Conservation (phyloP, 2,329 filamentous ascomycete genomes). For the Leptodontidium sp. region DNA sequence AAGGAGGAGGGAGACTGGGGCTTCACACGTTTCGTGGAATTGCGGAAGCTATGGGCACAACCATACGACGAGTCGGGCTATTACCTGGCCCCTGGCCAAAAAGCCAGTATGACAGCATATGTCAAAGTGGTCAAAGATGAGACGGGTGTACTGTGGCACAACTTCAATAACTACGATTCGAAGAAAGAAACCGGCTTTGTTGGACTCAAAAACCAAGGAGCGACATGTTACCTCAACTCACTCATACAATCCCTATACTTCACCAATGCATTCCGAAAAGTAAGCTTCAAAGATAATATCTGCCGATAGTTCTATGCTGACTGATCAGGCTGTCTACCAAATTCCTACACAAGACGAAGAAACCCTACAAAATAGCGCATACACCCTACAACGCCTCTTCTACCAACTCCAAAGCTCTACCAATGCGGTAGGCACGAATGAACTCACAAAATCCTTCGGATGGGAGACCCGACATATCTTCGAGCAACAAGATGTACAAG, state of each 20-base stretch:
- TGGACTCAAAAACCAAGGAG: constrained; percentile 94
- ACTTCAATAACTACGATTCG: constrained; percentile 95
- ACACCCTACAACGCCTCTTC: constrained; percentile 91
- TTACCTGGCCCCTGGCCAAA: constrained; percentile 80
- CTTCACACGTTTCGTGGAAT: constrained; percentile 94
- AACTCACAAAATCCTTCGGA: constrained; percentile 95
- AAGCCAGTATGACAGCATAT: constrained; percentile 83
- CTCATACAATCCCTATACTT: constrained; percentile 86
- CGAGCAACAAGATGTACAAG: constrained; percentile 98
- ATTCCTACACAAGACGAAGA: constrained; percentile 91
- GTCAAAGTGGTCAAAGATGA: constrained; percentile 85
- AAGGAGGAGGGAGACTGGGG: constrained; percentile 98
- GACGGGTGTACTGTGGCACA: constrained; percentile 90
- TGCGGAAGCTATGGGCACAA: constrained; percentile 82
- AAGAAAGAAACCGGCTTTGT: constrained; percentile 99
- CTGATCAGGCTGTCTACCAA: constrained; percentile 83
- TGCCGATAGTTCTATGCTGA: constrained; percentile 28
- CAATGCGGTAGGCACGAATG: constrained; percentile 84
- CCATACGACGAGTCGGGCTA: constrained; percentile 75
- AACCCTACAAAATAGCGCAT: constrained; percentile 86
- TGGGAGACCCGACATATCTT: constrained; percentile 99
- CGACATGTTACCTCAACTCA: constrained; percentile 88
- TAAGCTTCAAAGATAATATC: constrained; percentile 48
- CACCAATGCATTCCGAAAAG: constrained; percentile 93
- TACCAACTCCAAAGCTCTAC: constrained; percentile 92